These are phyloP conservation scores for Hyaloscypha finlandica DNA, from an alignment of 495 filamentous ascomycete species.

Conservation along the genomic window DNA sequence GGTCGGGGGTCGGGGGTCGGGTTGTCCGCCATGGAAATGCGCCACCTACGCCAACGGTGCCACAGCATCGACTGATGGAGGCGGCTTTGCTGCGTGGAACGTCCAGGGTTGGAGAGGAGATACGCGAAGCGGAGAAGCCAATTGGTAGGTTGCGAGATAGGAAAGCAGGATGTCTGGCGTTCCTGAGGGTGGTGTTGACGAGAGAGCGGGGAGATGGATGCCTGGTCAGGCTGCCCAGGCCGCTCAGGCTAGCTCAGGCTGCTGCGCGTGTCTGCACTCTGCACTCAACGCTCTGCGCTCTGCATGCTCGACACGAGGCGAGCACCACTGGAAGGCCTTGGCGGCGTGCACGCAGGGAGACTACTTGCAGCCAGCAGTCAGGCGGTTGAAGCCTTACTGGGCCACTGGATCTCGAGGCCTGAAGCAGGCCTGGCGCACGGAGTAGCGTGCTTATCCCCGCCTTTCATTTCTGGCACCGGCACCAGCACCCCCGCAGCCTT, in stretches of 20 bases:
- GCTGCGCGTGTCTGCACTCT: no score
- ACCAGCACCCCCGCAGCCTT: no score
- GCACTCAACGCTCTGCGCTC: no score
- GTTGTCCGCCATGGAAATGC: neutral
- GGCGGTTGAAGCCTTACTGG: neutral
- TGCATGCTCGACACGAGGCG: neutral
- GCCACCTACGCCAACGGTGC: neutral
- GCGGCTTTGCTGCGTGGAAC: neutral
- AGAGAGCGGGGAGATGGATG: no score
- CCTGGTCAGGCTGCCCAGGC: no score
- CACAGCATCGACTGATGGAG: neutral
- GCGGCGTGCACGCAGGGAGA: neutral
- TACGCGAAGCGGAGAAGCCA: neutral
- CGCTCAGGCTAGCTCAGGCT: no score
- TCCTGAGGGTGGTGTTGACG: no score
- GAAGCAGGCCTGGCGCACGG: neutral
- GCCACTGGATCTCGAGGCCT: neutral
- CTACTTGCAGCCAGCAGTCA: neutral
- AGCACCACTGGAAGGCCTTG: neutral
- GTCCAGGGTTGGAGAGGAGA: neutral
- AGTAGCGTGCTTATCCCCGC: neutral
- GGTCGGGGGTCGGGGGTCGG: no score
- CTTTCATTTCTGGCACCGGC: neutral
- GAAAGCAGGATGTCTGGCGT: no score
- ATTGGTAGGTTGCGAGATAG: neutral